Evolutionary conservation across 768 basidiomycete species (phyloP).

Genomic region (Baorangia bicolor): DNA sequence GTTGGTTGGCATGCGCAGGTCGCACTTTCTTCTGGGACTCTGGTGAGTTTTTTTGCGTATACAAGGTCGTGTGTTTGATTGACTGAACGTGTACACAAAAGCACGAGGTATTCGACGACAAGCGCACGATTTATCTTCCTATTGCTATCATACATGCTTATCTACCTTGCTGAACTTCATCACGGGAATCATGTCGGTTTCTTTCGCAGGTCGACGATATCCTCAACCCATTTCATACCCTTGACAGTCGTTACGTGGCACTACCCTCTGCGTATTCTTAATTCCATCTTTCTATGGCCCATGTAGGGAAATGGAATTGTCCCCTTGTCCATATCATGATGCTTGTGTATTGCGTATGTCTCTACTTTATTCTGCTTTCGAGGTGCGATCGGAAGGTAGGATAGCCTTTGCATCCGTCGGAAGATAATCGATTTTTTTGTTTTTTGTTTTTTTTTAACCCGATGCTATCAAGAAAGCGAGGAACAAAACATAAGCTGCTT

Average conservation of each 20-base stretch:
- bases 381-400: slow-evolving; percentile 9
- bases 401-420: slow-evolving; percentile 9
- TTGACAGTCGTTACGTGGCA: slow-evolving; percentile 30
- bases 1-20: slow-evolving; percentile 28
- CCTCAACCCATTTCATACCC: slow-evolving; percentile 26
- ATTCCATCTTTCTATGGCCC: slow-evolving; percentile 4
- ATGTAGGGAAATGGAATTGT: slow-evolving; percentile 12
- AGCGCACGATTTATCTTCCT: slow-evolving; percentile 32
- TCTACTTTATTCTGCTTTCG: slow-evolving; percentile 32
- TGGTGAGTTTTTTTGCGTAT: slow-evolving; percentile 16
- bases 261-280: slow-evolving; percentile 12
- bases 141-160: slow-evolving; percentile 35
- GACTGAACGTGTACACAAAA: slow-evolving; percentile 7
- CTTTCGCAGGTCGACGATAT: slow-evolving; percentile 34
- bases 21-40: slow-evolving; percentile 28
- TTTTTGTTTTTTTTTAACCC: slow-evolving; percentile 5
- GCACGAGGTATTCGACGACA: slow-evolving; percentile 33
- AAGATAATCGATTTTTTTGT: slow-evolving; percentile 27
- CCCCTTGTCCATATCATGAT: slow-evolving; percentile 29
- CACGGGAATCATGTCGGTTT: slow-evolving; percentile 29
- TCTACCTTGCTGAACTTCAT: slow-evolving; percentile 31
- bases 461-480: not conserved
- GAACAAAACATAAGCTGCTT: not conserved
- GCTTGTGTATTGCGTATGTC: slow-evolving; percentile 30
- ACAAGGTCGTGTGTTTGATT: not conserved